Percentiles rank a stretch among this genome's conserved stretches.
Conservation (phyloP, 208 protist species). For the Wallacemonas sp. region DNA sequence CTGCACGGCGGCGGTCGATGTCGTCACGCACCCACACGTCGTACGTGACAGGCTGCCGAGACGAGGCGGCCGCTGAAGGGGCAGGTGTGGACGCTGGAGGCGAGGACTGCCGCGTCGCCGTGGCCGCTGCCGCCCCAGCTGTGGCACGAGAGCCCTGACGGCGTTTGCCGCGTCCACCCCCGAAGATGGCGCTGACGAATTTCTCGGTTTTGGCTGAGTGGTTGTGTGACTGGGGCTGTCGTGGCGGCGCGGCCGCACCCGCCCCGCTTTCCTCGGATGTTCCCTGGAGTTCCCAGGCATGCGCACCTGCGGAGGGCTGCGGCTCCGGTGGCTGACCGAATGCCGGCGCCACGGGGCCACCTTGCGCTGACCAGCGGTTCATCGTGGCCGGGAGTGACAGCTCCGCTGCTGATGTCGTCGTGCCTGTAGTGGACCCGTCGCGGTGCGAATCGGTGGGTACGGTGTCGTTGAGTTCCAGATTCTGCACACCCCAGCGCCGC, state of each 20-base stretch:
- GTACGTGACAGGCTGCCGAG: too few relatives aligned
- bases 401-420: neutral
- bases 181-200: conserved; percentile 61
- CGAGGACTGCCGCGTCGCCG: neutral
- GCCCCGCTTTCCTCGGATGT: neutral
- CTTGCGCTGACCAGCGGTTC: neutral
- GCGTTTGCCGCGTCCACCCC: conserved; percentile 18
- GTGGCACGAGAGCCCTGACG: neutral
- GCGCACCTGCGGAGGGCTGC: neutral
- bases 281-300: conserved; percentile 7
- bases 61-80: too few relatives aligned
- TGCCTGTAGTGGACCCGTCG: neutral
- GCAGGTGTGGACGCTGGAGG: neutral
- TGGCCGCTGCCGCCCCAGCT: neutral
- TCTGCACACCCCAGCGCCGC: conserved; percentile 33
- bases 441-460: neutral
- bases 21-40: too few relatives aligned
- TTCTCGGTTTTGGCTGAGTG: conserved; percentile 23
- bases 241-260: neutral
- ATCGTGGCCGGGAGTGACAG: neutral
- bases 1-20: neutral
- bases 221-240: neutral
- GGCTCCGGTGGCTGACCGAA: too few relatives aligned
- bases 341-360: neutral
- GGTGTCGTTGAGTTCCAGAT: conserved; percentile 8